Percentiles rank a stretch among this genome's conserved stretches.
Evolutionary conservation across 345 rosid species (phyloP).

Genomic region (Fremontodendron californicum): DNA sequence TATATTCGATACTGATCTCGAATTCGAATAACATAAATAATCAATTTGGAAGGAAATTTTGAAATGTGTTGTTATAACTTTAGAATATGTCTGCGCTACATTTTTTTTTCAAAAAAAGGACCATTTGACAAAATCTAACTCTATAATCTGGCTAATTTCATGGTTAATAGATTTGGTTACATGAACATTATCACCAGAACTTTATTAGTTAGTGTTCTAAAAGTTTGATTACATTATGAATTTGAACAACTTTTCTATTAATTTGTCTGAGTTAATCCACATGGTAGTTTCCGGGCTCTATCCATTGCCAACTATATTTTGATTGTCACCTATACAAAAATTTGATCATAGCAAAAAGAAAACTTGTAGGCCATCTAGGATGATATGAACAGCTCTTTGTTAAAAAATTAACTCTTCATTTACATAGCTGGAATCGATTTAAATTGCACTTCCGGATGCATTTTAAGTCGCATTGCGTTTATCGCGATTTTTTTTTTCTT

Average conservation of each 20-base stretch:
- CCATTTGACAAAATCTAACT: no score
- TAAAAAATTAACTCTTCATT: background rate
- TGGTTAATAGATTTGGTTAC: background rate
- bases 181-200: background rate
- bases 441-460: no score
- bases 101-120: no score
- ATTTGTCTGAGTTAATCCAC: background rate
- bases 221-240: background rate
- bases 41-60: background rate
- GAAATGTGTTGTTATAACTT: no score
- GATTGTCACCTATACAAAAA: background rate
- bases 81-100: no score
- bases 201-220: background rate
- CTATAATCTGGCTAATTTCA: background rate
- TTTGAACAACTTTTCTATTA: background rate
- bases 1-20: no score
- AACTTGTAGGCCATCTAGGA: background rate
- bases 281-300: no score
- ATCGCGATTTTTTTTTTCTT: no score
- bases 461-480: no score
- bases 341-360: no score
- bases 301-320: background rate
- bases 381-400: background rate
- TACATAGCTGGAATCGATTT: no score
- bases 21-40: no score